Conservation (phyloP, 2,329 filamentous ascomycete species). For the Amesomyces nigricolor region DNA sequence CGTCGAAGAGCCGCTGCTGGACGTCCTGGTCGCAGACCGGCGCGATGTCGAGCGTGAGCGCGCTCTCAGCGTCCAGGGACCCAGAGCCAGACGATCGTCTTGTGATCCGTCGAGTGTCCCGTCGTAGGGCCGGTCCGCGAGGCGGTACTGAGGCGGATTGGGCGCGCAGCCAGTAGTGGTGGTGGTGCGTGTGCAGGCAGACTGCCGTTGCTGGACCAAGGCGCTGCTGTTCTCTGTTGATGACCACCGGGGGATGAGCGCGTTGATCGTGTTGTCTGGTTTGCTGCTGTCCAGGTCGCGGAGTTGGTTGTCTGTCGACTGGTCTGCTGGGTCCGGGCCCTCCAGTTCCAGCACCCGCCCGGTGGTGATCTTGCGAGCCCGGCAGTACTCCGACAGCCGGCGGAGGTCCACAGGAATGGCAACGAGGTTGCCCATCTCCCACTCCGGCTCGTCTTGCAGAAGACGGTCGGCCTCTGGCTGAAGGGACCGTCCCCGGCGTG, state of each 20-base stretch:
- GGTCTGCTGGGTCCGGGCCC: slow-evolving; percentile 14
- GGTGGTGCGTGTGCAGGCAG: slow-evolving; percentile 55
- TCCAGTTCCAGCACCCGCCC: slow-evolving; percentile 16
- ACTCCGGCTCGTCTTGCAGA: background rate
- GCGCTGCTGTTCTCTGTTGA: background rate
- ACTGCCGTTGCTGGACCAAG: slow-evolving; percentile 24
- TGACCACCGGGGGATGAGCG: background rate
- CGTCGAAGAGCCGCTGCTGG: slow-evolving; percentile 19
- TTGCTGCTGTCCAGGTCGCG: slow-evolving; percentile 5
- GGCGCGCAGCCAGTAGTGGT: slow-evolving; percentile 52
- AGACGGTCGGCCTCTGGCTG: slow-evolving; percentile 15
- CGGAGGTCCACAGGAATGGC: background rate
- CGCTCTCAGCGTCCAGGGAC: slow-evolving; percentile 4
- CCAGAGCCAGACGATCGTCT: slow-evolving; percentile 7
- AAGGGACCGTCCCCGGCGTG: slow-evolving; percentile 27
- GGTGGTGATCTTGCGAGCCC: slow-evolving; percentile 1
- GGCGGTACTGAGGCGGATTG: slow-evolving; percentile 21
- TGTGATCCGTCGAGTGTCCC: slow-evolving; percentile 13
- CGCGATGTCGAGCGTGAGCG: slow-evolving; percentile 15
- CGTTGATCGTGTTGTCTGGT: slow-evolving; percentile 1
- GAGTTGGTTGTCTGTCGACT: slow-evolving; percentile 18
- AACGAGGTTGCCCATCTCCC: slow-evolving; percentile 7
- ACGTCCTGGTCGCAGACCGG: slow-evolving; percentile 11
- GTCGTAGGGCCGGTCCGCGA: slow-evolving; percentile 15
- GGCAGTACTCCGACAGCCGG: slow-evolving; percentile 4